Evolutionary conservation across 257 asterid species (phyloP), one percentile per base, ranked within the genome.

Genomic region (Plantago major): DNA sequence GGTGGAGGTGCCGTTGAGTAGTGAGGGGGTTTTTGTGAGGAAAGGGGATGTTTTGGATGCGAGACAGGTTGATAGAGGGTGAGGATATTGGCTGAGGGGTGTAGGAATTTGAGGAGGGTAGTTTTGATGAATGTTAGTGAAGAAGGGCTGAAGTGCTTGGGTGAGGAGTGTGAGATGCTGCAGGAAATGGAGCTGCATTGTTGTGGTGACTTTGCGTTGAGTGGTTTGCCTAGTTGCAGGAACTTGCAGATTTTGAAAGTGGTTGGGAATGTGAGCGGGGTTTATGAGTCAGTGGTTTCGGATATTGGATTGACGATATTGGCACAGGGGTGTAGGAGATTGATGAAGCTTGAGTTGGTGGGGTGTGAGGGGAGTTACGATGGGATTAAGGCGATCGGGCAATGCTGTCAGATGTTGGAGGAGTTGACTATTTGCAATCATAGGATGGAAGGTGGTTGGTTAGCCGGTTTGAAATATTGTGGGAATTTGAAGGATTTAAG

Each of bases 371-470:
- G 97, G 66, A 90, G 99, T 70, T 90, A 79, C 57, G 96, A 85
- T 68, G 96, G 97, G 77, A 85, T 90, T 60, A 90, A 80, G 78
- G 97, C 97, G 4, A 75, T 90, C 30, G 97, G 97, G 28, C 81
- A 81, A 76, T 87, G 97, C 48, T 90, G 97, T 69, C 85, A 75
- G 50, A 90, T 90, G 97, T 64, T 90, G 40, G 96, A 87, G 75
- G 93, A 90, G 73, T 72, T 90, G 69, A 83, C 80, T 6, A 55
- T 90, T 17, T 73, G 73, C 59, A 73, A 81, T 74, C 97, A 90
- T 68, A 84, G 88, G 85, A 89, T 89, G 97, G 99, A 84, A 62
- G 90, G 79, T 42, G 99, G 99, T 11, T 92, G 99, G 99, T 62
- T 92, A 71, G 78, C 99, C 13, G 95, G 95, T 33, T 68, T 92